Evolutionary conservation across 768 basidiomycete species (phyloP), one percentile per base, ranked within the genome.

Genomic region (Zangia roseola): DNA sequence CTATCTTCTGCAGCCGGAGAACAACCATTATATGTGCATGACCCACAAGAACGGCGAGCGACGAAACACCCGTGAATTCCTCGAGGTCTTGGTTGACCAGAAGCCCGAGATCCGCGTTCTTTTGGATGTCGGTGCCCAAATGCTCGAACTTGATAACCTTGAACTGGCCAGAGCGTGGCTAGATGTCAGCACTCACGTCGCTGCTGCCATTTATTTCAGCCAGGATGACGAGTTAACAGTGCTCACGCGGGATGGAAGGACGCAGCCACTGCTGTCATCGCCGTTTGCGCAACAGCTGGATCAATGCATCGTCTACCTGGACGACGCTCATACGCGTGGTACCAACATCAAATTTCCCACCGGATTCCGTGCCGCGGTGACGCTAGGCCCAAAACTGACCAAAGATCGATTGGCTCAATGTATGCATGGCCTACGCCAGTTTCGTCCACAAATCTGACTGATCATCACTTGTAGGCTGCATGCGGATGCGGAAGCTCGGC

Each of bases 101-200:
- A 45, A 42, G 1, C 71, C 68, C 2, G 54, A 64, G 14, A 61
- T 78, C n/a, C 65, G 65, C 31, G 75, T 79, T 8, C 58, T 80
- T 17, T 60, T 80, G 9, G 78, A 80, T 48, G 75, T 80, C n/a
- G 79, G 78, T 3, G 78, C 78, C 0, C 78, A 80, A 53, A 76
- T 82, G 63, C 62, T 82, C 9, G 79, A 82, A 37, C 62, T 79
- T 47, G 59, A 67, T n/a, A 82, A 79, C 48, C 25, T 55, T 2
- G 62, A 75, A 21, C 44, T 82, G 9, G 75, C 68, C 2, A 30
- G 24, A 36, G 24, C n/a, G 9, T 23, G 37, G 37, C 36, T 28
- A 31, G 30, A 74, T 80, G 63, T 62, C 80, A n/a, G 76, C 78
- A 37, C 57, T 76, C 47, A n/a, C n/a, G n/a, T n/a, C n/a, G n/a